Percentiles rank a stretch among this genome's conserved stretches.
Conservation (phyloP, 495 filamentous ascomycete genomes). For the Penicillium subrubescens region DNA sequence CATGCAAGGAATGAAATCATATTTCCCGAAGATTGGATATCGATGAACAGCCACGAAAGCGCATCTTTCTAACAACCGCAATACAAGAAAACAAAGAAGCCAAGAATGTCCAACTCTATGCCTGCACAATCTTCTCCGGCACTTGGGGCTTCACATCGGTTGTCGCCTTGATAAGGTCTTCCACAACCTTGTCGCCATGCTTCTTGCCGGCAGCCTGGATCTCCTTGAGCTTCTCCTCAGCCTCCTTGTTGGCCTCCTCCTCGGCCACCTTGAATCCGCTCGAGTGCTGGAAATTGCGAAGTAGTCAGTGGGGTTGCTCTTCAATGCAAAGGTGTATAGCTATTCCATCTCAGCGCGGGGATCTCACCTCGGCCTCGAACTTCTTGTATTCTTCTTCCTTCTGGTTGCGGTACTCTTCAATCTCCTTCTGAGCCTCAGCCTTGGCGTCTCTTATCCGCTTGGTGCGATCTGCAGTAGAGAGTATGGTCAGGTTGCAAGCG, state of each 20-base stretch:
- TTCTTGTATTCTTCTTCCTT: constrained; percentile 96
- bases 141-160: constrained; percentile 75
- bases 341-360: neutral
- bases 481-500: constrained; percentile 13
- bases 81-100: constrained; percentile 20
- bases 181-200: constrained; percentile 75
- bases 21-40: constrained; percentile 32
- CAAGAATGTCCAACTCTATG: constrained; percentile 33
- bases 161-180: constrained; percentile 76
- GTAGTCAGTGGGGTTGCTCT: neutral
- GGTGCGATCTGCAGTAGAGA: constrained; percentile 77
- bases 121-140: constrained; percentile 54
- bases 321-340: neutral
- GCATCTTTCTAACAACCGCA: constrained; percentile 24
- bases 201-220: constrained; percentile 80
- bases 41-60: constrained; percentile 30
- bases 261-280: constrained; percentile 86
- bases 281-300: constrained; percentile 60
- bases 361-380: constrained; percentile 83
- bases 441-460: constrained; percentile 96
- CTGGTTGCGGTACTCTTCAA: constrained; percentile 86
- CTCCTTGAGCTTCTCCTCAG: constrained; percentile 76
- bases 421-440: constrained; percentile 94
- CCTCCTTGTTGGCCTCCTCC: constrained; percentile 80
- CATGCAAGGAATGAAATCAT: constrained; percentile 15